Conservation (phyloP, 2,329 filamentous ascomycete genomes). For the Colletotrichum lentis region DNA sequence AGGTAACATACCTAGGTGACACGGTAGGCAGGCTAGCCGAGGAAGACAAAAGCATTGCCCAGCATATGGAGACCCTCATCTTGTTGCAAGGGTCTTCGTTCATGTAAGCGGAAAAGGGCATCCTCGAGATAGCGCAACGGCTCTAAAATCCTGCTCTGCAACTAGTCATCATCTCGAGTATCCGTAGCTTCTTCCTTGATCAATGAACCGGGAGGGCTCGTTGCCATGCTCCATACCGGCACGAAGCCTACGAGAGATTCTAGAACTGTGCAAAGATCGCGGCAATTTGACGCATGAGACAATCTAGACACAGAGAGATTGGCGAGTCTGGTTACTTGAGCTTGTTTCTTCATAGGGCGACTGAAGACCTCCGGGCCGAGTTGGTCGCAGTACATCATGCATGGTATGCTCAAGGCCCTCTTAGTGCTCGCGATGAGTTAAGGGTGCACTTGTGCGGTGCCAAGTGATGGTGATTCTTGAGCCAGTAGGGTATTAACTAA, state of each 20-base stretch:
- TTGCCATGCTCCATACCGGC: background rate
- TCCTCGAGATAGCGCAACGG: too few species aligned
- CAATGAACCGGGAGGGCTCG: background rate
- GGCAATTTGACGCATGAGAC: background rate
- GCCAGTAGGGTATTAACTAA: background rate
- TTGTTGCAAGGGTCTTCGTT: too few species aligned
- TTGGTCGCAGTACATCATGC: background rate
- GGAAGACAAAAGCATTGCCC: background rate
- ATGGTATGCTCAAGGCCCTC: background rate
- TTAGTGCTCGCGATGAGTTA: background rate
- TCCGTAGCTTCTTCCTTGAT: background rate
- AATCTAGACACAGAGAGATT: background rate
- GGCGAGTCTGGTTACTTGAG: background rate
- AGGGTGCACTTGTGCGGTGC: too few species aligned
- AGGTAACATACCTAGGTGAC: background rate
- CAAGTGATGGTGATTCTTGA: background rate
- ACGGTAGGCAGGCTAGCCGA: background rate
- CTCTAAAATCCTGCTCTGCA: too few species aligned
- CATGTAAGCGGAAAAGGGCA: background rate
- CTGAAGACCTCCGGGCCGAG: background rate
- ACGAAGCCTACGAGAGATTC: background rate
- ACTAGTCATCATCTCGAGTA: background rate
- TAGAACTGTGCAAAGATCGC: background rate
- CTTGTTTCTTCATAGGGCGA: background rate
- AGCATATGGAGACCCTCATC: background rate